These are phyloP conservation scores for Saraca asoca DNA, from an alignment of 331 rosid species.

Conservation along the genomic window DNA sequence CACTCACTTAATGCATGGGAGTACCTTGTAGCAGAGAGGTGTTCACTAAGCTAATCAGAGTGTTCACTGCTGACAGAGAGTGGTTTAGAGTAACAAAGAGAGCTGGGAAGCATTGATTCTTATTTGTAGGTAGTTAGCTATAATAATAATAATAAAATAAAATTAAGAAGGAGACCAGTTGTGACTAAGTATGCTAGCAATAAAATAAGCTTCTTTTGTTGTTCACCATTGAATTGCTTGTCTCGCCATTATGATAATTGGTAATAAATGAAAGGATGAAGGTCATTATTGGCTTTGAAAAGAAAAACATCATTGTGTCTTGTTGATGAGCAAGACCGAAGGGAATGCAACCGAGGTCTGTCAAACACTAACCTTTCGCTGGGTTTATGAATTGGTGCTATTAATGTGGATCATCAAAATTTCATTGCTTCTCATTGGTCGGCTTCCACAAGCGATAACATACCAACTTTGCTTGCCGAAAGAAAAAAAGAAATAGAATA, in stretches of 20 bases:
- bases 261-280: background rate
- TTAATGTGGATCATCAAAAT: constrained; percentile 14
- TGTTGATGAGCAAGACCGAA: no score
- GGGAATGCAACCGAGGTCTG: background rate
- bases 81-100: no score
- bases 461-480: background rate
- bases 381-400: background rate
- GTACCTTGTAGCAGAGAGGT: no score
- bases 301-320: no score
- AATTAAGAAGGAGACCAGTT: background rate
- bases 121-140: background rate
- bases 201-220: background rate
- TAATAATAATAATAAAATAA: constrained; percentile 21
- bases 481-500: no score
- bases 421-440: background rate
- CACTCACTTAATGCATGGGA: no score
- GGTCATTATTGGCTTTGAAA: no score
- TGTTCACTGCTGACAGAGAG: no score
- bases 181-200: background rate
- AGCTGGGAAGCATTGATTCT: no score
- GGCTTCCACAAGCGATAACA: background rate
- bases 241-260: background rate
- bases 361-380: background rate
- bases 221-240: background rate
- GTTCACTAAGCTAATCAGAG: no score